These are phyloP conservation scores for Exsudoporus frostii DNA, from an alignment of 768 basidiomycete species.

Conservation along the genomic window DNA sequence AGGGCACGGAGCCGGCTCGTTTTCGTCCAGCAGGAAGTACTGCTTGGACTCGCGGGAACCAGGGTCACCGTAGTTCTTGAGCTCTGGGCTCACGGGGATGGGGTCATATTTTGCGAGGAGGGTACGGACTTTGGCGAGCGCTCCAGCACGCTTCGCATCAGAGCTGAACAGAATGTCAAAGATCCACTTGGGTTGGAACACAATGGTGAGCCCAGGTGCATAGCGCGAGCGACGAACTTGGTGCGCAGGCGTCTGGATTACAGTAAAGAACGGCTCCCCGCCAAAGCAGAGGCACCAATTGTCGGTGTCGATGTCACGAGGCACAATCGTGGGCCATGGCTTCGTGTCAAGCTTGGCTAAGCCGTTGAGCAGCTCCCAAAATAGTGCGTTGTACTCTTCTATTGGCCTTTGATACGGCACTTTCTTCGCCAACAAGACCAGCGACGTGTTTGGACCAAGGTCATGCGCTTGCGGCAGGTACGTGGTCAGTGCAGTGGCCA, in stretches of 20 bases:
- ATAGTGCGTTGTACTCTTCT: constrained; percentile 18
- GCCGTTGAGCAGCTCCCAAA: constrained; percentile 22
- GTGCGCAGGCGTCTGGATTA: constrained; percentile 21
- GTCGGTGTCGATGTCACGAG: constrained; percentile 22
- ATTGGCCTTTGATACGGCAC: constrained; percentile 4
- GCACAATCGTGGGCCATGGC: constrained; percentile 14
- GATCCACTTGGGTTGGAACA: constrained; percentile 25
- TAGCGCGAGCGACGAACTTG: constrained; percentile 22
- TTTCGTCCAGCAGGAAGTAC: constrained; percentile 23
- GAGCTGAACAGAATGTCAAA: constrained; percentile 22
- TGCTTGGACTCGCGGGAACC: constrained; percentile 22
- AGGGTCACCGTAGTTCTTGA: constrained; percentile 22
- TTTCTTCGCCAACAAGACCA: constrained; percentile 19
- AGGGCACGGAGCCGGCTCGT: constrained; percentile 18
- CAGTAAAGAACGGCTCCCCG: constrained; percentile 20
- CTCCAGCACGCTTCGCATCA: constrained; percentile 17
- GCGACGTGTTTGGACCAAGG: constrained; percentile 21
- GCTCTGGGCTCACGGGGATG: constrained; percentile 20
- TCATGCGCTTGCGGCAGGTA: constrained; percentile 16
- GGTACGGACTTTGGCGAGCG: constrained; percentile 15
- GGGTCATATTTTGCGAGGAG: constrained; percentile 20
- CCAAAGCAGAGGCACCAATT: constrained; percentile 23
- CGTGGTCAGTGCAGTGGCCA: constrained; percentile 11
- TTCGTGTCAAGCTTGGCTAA: constrained; percentile 15
- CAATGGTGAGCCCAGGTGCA: constrained; percentile 19